Evolutionary conservation across 179 eudicot species (phyloP).

Genomic region (Pouteria campechiana): DNA sequence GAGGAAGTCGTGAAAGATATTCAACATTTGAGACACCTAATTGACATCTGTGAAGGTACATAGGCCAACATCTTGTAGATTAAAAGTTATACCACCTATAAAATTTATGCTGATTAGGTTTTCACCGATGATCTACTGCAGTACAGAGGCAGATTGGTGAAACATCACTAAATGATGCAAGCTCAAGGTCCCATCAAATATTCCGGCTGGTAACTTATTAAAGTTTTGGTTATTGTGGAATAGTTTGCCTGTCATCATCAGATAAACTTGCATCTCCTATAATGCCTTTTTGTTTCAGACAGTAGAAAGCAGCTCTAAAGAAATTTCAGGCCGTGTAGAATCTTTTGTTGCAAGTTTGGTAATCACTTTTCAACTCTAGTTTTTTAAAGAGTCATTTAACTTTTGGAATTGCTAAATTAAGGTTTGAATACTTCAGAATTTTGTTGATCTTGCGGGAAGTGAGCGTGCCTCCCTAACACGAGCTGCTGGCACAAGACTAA

Average conservation of each 20-base stretch:
- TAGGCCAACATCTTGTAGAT: neutral
- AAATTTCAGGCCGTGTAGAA: slow-evolving; percentile 60
- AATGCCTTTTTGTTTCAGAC: slow-evolving; percentile 26
- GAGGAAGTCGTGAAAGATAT: slow-evolving; percentile 79
- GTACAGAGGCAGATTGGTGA: slow-evolving; percentile 97
- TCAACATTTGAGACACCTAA: slow-evolving; percentile 76
- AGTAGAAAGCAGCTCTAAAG: slow-evolving; percentile 66
- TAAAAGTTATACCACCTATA: neutral
- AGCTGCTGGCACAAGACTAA: slow-evolving; percentile 65
- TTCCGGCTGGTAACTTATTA: slow-evolving; percentile 95
- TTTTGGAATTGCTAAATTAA: neutral
- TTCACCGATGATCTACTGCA: slow-evolving; percentile 29
- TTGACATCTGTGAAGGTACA: slow-evolving; percentile 81
- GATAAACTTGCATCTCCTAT: neutral
- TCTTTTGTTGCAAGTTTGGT: slow-evolving; percentile 90
- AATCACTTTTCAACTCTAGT: slow-evolving; percentile 4
- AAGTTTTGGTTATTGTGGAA: no score
- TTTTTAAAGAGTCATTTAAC: neutral
- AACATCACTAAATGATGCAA: slow-evolving; percentile 72
- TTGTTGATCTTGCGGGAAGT: slow-evolving; percentile 99
- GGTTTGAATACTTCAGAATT: slow-evolving; percentile 42
- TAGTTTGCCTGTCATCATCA: neutral
- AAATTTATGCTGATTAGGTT: no score
- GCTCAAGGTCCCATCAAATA: slow-evolving; percentile 96
- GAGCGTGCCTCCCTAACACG: slow-evolving; percentile 90